Conservation (phyloP, 83 land plant species). For the Diphasiastrum complanatum region DNA sequence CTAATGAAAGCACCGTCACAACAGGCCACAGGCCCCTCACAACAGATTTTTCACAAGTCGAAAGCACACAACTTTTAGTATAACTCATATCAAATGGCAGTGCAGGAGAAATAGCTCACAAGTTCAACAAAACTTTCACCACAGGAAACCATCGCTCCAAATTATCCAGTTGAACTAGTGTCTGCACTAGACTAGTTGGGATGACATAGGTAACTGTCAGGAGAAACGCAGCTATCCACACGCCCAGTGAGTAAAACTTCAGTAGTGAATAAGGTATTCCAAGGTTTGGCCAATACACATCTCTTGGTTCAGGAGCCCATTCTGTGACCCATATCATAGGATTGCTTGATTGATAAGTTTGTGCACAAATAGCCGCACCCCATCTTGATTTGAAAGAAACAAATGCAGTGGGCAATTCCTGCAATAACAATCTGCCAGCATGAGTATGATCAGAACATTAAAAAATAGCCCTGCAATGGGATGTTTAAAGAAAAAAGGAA, state of each 20-base stretch:
- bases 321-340: constrained; percentile 25
- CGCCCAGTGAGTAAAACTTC: not conserved
- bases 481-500: no score
- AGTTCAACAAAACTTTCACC: constrained; percentile 39
- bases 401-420: constrained; percentile 36
- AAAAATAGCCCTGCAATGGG: no score
- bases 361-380: constrained; percentile 29
- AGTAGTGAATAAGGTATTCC: constrained; percentile 13
- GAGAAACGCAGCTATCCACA: constrained; percentile 1
- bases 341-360: constrained; percentile 21
- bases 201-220: constrained; percentile 14
- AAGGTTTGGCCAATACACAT: constrained; percentile 29
- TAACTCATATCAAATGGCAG: not conserved
- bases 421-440: constrained; percentile 7
- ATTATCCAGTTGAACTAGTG: constrained; percentile 13
- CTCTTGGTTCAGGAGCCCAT: constrained; percentile 35
- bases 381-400: constrained; percentile 26
- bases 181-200: constrained; percentile 23
- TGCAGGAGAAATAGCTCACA: constrained; percentile 36
- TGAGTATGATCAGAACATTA: no score
- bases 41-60: no score
- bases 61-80: no score
- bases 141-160: constrained; percentile 21
- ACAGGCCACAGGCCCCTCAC: no score
- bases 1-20: no score